Base-by-base conservation (phyloP, 768 basidiomycete genomes). In the Phlebiopsis flavidoalba region DNA sequence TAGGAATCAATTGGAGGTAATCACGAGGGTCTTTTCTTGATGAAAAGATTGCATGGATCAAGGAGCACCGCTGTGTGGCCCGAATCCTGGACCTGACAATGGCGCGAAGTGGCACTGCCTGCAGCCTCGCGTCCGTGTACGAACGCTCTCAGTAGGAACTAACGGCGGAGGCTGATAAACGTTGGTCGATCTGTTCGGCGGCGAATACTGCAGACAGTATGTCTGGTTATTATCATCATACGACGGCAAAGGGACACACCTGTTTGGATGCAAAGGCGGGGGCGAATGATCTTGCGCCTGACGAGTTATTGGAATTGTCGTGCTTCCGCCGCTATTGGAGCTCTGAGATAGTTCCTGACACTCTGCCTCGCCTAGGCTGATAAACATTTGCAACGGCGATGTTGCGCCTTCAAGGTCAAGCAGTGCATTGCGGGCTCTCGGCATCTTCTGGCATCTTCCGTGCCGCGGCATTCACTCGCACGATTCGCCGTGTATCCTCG, bases 1-100 rank as follows among this genome's bases (percentile, higher is more conserved):
- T 92, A 0, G 93, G n/a, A 94, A 71, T 92, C 89, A 40, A 95
- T 88, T 6, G 86, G n/a, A 82, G 2, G 90, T 83, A n/a, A 72
- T 93, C 91, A n/a, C n/a, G 53, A 96, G 77, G 70, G 93, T 94
- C 91, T 93, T 93, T 94, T 94, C 91, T 93, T 93, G 80, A 89
- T 91, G 73, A 94, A 94, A 51, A 94, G 74, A 70, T 93, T 93
- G 79, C 91, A 94, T 0, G 93, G 92, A 72, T 93, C 92, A 62
- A 93, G 93, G 26, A 95, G 78, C 19, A n/a, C 93, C 93, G 64
- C 90, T 92, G 68, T 92, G 68, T 93, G 89, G 68, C 90, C 83
- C 37, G 89, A n/a, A 86, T n/a, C 91, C 90, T 43, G 89, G 91
- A 3, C 91, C 91, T 19, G 65, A 63, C 51, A 82, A 55, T 14